Percentiles rank a stretch among this genome's conserved stretches.
These are phyloP conservation scores for Porphyra umbilicalis DNA, from an alignment of 31 red algal genomes.

Conservation along the genomic window DNA sequence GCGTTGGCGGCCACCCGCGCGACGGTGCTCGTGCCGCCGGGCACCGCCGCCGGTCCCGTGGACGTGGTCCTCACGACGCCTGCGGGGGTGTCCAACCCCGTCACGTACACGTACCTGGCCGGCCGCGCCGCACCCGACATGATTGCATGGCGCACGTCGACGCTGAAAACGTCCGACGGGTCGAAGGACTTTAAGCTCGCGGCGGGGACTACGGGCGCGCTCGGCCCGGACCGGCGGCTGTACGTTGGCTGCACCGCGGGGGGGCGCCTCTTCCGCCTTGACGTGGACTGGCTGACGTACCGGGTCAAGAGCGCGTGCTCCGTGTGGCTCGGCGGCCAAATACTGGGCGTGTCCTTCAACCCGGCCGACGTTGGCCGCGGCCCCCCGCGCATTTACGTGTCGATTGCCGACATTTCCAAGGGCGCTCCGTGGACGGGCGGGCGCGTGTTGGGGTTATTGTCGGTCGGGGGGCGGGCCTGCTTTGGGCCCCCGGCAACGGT, in stretches of 20 bases:
- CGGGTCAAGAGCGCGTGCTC: conserved; percentile 30
- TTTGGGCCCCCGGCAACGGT: conserved; percentile 5
- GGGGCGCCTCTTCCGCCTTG: conserved; percentile 42
- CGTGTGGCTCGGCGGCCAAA: conserved; percentile 21
- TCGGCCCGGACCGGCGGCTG: conserved; percentile 49
- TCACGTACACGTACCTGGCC: neutral
- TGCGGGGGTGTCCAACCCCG: neutral
- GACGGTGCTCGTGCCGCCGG: neutral
- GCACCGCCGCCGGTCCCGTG: neutral
- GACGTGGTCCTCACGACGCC: neutral
- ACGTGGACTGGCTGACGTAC: conserved; percentile 12
- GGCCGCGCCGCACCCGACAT: neutral
- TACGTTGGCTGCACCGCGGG: conserved; percentile 33
- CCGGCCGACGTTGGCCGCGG: conserved; percentile 31
- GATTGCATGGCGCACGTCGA: neutral
- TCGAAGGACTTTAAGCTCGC: neutral
- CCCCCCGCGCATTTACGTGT: neutral
- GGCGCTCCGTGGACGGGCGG: neutral
- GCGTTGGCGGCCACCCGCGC: neutral
- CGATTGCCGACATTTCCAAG: neutral
- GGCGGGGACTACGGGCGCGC: conserved; percentile 3
- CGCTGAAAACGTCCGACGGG: neutral
- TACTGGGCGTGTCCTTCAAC: conserved; percentile 65
- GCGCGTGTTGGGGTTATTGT: neutral
- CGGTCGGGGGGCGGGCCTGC: neutral